Evolutionary conservation across 2,329 filamentous ascomycete species (phyloP).

Genomic region (Byssothecium circinans): DNA sequence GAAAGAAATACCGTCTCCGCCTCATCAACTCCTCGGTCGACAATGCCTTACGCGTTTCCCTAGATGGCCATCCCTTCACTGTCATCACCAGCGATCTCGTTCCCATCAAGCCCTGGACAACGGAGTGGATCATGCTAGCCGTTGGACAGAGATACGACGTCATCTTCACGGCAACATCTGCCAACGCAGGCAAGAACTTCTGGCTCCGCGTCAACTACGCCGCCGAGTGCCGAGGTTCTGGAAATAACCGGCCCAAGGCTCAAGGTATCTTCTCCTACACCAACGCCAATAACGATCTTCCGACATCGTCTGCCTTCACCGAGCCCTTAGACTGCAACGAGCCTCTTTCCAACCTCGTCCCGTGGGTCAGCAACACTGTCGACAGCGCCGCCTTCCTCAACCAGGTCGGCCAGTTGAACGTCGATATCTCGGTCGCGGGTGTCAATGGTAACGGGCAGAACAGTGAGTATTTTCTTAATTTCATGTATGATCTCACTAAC

Average conservation of each 20-base stretch:
- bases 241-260: conserved; percentile 31
- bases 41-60: conserved; percentile 26
- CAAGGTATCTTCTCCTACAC: conserved; percentile 7
- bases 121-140: conserved; percentile 41
- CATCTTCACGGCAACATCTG: conserved; percentile 38
- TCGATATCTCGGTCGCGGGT: conserved; percentile 35
- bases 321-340: conserved; percentile 30
- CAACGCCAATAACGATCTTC: neutral
- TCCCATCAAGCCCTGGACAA: conserved; percentile 43
- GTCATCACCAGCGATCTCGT: conserved; percentile 45
- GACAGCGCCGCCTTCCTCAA: conserved; percentile 32
- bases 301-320: conserved; percentile 5
- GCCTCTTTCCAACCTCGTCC: conserved; percentile 16
- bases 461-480: conserved; percentile 1
- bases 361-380: conserved; percentile 33
- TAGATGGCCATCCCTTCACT: conserved; percentile 44
- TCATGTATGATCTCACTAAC: neutral
- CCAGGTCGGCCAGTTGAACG: conserved; percentile 35
- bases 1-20: conserved; percentile 57
- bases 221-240: conserved; percentile 34
- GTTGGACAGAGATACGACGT: conserved; percentile 51
- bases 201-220: conserved; percentile 47
- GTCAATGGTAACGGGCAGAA: conserved; percentile 42
- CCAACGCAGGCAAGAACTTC: conserved; percentile 45
- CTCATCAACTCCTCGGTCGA: conserved; percentile 54